A percentile compares a stretch with the other conserved stretches of the same genome.
phyloP scores from a whole-genome alignment of 2,329 filamentous ascomycete species.

The Macrophomina pseudophaseolina region DNA sequence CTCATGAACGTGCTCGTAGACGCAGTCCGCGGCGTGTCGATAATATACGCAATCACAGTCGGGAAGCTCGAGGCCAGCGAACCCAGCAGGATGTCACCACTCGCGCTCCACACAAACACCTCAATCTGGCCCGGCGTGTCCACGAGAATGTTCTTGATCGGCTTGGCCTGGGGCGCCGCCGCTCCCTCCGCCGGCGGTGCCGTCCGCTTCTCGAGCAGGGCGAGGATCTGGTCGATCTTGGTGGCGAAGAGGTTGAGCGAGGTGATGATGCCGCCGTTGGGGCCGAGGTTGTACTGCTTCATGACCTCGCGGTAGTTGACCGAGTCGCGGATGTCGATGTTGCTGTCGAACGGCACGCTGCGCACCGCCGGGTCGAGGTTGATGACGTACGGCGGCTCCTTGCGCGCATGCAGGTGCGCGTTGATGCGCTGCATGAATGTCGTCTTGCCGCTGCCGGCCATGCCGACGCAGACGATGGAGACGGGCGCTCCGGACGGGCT shows the following conservation, averaged over 20 bases:
- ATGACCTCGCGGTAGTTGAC: slow-evolving; percentile 99
- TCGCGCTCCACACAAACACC: slow-evolving; percentile 98
- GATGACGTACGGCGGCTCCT: slow-evolving; percentile 87
- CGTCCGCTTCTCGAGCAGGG: slow-evolving; percentile 86
- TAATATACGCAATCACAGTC: slow-evolving; percentile 95
- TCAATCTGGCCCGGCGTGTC: slow-evolving; percentile 98
- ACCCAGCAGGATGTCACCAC: slow-evolving; percentile 90
- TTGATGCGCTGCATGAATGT: slow-evolving; percentile 99
- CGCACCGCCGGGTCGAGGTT: slow-evolving; percentile 96
- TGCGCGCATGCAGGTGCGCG: slow-evolving; percentile 82
- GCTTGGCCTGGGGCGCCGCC: slow-evolving; percentile 49
- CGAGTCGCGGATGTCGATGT: slow-evolving; percentile 98
- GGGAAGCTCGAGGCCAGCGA: slow-evolving; percentile 93
- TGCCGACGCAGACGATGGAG: slow-evolving; percentile 91
- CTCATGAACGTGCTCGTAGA: slow-evolving; percentile 99
- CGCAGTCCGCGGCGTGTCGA: slow-evolving; percentile 91
- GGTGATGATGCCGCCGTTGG: slow-evolving; percentile 95
- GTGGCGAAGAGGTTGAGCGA: slow-evolving; percentile 96
- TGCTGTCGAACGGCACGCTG: slow-evolving; percentile 91
- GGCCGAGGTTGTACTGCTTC: slow-evolving; percentile 97
- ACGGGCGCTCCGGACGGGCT: slow-evolving; percentile 57
- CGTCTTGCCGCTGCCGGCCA: slow-evolving; percentile 99
- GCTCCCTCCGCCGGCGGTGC: slow-evolving; percentile 46
- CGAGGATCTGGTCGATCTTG: slow-evolving; percentile 94
- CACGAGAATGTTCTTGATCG: slow-evolving; percentile 78